Evolutionary conservation across 371 early-diverging fungal genomes (phyloP).

Genomic region (Mortierella sp.): DNA sequence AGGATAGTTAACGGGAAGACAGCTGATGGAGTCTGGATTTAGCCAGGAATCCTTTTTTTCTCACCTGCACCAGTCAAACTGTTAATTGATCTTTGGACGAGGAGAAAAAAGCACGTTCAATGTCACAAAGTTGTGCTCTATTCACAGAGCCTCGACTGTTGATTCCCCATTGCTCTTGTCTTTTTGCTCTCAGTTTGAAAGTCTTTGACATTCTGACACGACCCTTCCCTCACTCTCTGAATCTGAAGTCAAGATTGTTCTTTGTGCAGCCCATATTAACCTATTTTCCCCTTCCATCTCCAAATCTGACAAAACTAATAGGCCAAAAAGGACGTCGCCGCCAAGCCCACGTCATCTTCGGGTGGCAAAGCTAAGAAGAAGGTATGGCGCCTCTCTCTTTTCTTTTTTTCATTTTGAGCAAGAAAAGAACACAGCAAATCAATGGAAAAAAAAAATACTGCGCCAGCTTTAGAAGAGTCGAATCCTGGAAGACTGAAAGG

Average conservation of each 20-base stretch:
- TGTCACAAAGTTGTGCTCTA: background rate
- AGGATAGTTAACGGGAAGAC: background rate
- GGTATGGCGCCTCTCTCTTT: constrained; percentile 46
- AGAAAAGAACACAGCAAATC: background rate
- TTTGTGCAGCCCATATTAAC: constrained; percentile 7
- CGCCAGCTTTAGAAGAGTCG: no score
- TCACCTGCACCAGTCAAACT: no score
- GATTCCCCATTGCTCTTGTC: background rate
- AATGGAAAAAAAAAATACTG: background rate
- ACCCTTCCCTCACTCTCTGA: background rate
- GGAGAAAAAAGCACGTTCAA: background rate
- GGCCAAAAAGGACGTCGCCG: constrained; percentile 80
- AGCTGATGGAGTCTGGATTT: background rate
- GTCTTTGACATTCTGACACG: background rate
- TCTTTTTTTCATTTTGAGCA: background rate
- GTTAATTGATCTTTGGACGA: no score
- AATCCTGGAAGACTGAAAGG: no score
- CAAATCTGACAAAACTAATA: constrained; percentile 28
- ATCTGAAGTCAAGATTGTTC: background rate
- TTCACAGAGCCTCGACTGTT: background rate
- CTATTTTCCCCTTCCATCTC: background rate
- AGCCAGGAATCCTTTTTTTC: background rate
- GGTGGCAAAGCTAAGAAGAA: constrained; percentile 94
- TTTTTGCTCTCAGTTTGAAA: background rate
- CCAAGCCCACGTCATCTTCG: constrained; percentile 77